Conservation (phyloP, 768 basidiomycete genomes). For the Lactarius sp. region DNA sequence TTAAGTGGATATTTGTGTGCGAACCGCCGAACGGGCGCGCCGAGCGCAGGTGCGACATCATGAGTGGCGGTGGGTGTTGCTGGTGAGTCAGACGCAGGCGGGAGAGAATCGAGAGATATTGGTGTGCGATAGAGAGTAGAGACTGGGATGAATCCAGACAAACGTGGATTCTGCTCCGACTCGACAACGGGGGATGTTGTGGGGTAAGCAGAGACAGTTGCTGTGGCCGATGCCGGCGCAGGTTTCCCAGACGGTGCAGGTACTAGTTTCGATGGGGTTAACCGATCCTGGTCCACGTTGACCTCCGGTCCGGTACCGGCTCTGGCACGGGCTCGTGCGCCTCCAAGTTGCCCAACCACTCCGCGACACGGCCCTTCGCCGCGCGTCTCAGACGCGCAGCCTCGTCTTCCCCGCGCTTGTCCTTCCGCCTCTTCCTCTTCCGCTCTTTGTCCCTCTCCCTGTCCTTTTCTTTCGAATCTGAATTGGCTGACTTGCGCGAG, state of each 20-base stretch:
- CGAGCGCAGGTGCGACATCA: neutral
- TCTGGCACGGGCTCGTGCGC: slow-evolving; percentile 34
- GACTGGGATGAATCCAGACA: slow-evolving; percentile 71
- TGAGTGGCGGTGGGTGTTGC: neutral
- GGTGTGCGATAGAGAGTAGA: slow-evolving; percentile 41
- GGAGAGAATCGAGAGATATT: slow-evolving; percentile 5
- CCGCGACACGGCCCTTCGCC: slow-evolving; percentile 69
- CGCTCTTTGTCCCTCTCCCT: slow-evolving; percentile 32
- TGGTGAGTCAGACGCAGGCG: neutral
- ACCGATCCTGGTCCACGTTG: neutral
- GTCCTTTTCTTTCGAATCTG: slow-evolving; percentile 17
- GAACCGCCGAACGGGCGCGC: slow-evolving; percentile 2
- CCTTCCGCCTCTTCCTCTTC: slow-evolving; percentile 24
- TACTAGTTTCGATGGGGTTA: neutral
- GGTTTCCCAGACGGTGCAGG: neutral
- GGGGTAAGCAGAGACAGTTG: neutral
- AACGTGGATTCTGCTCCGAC: slow-evolving; percentile 53
- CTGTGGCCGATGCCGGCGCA: neutral
- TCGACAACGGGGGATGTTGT: neutral
- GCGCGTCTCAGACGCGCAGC: slow-evolving; percentile 38
- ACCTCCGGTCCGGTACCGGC: neutral
- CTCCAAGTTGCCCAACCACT: slow-evolving; percentile 69
- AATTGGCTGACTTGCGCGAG: slow-evolving; percentile 18
- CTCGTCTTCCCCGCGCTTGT: slow-evolving; percentile 33
- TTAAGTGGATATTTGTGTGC: slow-evolving; percentile 14